Evolutionary conservation across 495 filamentous ascomycete species (phyloP).

Genomic region (Neurospora sp.): DNA sequence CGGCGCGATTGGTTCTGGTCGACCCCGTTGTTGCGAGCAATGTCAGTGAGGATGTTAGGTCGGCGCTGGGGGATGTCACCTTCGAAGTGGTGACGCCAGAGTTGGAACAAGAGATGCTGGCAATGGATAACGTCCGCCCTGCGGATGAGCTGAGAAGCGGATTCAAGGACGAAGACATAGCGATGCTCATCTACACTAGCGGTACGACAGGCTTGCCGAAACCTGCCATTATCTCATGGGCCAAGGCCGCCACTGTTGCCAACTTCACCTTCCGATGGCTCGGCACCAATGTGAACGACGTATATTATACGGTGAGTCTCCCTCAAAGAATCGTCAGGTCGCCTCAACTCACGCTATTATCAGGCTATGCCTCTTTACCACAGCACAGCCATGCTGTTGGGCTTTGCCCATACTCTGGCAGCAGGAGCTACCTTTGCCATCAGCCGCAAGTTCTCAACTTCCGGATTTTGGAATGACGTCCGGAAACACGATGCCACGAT

Average conservation of each 20-base stretch:
- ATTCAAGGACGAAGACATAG: constrained; percentile 46
- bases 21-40: constrained; percentile 54
- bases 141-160: constrained; percentile 51
- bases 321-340: not conserved
- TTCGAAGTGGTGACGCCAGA: constrained; percentile 55
- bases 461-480: constrained; percentile 74
- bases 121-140: constrained; percentile 48
- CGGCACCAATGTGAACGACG: constrained; percentile 47
- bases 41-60: constrained; percentile 36
- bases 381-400: constrained; percentile 67
- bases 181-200: constrained; percentile 71
- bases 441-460: constrained; percentile 72
- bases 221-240: constrained; percentile 74
- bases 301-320: constrained; percentile 65
- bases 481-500: constrained; percentile 62
- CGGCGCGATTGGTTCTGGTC: constrained; percentile 59
- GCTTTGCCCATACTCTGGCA: constrained; percentile 49
- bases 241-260: constrained; percentile 46
- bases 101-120: constrained; percentile 50
- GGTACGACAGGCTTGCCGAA: constrained; percentile 92
- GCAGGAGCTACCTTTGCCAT: constrained; percentile 57
- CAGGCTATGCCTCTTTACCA: constrained; percentile 95
- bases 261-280: constrained; percentile 50
- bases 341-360: constrained; percentile 3
- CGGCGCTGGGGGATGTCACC: constrained; percentile 35